Evolutionary conservation across 1,139 yeast genomes (phyloP), one percentile per base, ranked within the genome.

Genomic region (Diutina mesorugosa): DNA sequence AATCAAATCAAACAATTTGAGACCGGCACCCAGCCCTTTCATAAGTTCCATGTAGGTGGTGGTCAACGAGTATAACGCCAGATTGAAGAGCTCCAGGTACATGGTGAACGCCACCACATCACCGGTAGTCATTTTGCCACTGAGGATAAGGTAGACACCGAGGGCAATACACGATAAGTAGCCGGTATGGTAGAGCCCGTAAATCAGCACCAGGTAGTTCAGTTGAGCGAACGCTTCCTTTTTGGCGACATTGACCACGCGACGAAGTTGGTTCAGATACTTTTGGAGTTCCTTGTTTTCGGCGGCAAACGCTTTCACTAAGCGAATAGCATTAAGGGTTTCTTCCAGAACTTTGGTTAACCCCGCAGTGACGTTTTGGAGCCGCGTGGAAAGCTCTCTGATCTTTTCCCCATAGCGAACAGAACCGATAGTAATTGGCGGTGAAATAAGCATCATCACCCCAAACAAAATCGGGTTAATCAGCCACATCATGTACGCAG

Each of bases 11-110:
- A 76, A 76, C 51, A 80, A 69, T 62, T 76, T 77, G 38, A 72
- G 73, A 4, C 81, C 81, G 7, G 83, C 82, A 48, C 82, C 81
- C 3, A 78, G 74, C 4, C 84, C 84, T 65, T 79, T 79, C 77
- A 80, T 79, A 57, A 80, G 68, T 61, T 79, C 84, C 67, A 80
- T 74, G 57, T 80, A 79, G 30, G 81, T 72, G 55, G 80, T 72
- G 56, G 81, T 73, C 61, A 77, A 67, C 69, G 82, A 69, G 71
- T 80, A 72, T 59, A 72, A 71, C 9, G 78, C 81, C 77, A 69
- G 72, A 64, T 74, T 78, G 67, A 71, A 79, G 59, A 72, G 72
- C 65, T 75, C 81, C 66, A 71, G 74, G 67, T 75, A 80, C 80
- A 72, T 79, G 28, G 78, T 76, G 61, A 71, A 78, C 1, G 74